phyloP scores from a whole-genome alignment of 495 filamentous ascomycete genomes.

The Hypoxylon subgilvum region DNA sequence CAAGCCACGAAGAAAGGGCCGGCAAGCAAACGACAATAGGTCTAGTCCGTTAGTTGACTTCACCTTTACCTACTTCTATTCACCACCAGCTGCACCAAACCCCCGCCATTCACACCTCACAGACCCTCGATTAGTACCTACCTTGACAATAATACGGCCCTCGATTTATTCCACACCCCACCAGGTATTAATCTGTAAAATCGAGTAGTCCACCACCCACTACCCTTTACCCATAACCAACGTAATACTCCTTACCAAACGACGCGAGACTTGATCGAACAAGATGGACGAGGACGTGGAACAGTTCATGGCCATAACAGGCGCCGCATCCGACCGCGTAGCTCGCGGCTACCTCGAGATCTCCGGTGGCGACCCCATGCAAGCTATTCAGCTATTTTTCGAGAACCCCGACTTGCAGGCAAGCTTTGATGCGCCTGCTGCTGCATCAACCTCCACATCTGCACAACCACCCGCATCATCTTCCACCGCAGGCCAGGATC shows the following conservation, averaged over 20 bases:
- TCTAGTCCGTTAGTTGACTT: no score
- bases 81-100: background rate
- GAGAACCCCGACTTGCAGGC: constrained; percentile 73
- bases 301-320: constrained; percentile 74
- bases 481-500: constrained; percentile 31
- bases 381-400: constrained; percentile 89
- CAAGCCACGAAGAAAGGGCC: no score
- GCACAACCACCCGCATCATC: constrained; percentile 20
- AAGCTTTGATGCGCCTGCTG: constrained; percentile 47
- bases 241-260: no score
- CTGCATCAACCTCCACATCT: constrained; percentile 40
- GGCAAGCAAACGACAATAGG: background rate
- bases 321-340: constrained; percentile 56
- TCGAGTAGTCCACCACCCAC: background rate
- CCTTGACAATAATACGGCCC: no score
- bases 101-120: background rate
- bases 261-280: no score
- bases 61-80: background rate
- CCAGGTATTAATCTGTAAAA: background rate
- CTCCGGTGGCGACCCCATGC: constrained; percentile 78
- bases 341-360: constrained; percentile 82
- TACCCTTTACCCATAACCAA: background rate
- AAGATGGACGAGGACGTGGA: constrained; percentile 71
- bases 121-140: no score
- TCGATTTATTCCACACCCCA: background rate